Evolutionary conservation across 768 basidiomycete species (phyloP).

Genomic region (Mycena leptocephala): DNA sequence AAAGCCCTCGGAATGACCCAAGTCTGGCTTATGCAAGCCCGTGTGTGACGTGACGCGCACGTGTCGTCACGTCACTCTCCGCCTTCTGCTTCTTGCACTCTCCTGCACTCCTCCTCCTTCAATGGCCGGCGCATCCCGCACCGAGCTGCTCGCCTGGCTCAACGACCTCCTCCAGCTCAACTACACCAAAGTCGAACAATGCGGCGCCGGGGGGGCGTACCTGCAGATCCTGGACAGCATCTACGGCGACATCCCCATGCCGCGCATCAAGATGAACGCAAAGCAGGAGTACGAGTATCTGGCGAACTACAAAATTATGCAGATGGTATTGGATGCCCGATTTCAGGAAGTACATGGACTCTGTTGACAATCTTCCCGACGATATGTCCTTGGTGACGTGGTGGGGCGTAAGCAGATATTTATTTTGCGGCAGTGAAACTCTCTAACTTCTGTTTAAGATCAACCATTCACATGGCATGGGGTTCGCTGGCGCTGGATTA

Average conservation of each 20-base stretch:
- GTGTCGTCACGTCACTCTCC: too few species aligned
- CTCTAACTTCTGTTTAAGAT: background rate
- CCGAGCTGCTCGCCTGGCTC: slow-evolving; percentile 93
- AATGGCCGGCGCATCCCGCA: slow-evolving; percentile 81
- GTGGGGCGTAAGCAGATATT: background rate
- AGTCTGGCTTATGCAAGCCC: too few species aligned
- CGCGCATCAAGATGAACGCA: slow-evolving; percentile 95
- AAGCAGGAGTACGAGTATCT: slow-evolving; percentile 97
- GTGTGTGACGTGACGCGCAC: too few species aligned
- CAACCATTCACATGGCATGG: background rate
- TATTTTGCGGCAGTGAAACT: background rate
- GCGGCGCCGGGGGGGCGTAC: slow-evolving; percentile 91
- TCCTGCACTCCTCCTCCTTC: too few species aligned
- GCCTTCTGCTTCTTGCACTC: too few species aligned
- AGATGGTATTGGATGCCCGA: slow-evolving; percentile 62
- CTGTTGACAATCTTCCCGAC: background rate
- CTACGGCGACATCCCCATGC: slow-evolving; percentile 93
- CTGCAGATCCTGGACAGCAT: slow-evolving; percentile 97
- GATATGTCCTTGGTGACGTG: background rate
- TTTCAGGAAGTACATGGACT: background rate
- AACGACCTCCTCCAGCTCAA: slow-evolving; percentile 96
- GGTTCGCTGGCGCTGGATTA: slow-evolving; percentile 5
- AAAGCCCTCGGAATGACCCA: too few species aligned
- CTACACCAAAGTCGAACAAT: too few species aligned
- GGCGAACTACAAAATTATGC: slow-evolving; percentile 96